These are phyloP conservation scores for Salvia hispanica DNA, from an alignment of 257 asterid genomes.

Conservation along the genomic window DNA sequence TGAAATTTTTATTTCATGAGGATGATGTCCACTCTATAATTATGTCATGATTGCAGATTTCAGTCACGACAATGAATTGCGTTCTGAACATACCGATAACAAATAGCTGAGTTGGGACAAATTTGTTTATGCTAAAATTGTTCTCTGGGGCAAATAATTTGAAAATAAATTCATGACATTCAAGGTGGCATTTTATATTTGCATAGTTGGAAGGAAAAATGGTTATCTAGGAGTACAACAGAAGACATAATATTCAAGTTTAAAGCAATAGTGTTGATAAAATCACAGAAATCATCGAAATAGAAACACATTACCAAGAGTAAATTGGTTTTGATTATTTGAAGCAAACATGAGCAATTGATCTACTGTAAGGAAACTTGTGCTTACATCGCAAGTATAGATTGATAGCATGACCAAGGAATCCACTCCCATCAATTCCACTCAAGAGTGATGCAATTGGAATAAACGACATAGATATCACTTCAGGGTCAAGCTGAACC, in stretches of 20 bases:
- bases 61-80: conserved; percentile 13
- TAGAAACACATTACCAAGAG: conserved; percentile 4
- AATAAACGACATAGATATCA: conserved; percentile 66
- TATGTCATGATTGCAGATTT: neutral
- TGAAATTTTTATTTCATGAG: conserved; percentile 18
- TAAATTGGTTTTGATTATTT: neutral
- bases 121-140: conserved; percentile 2
- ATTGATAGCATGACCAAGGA: conserved; percentile 77
- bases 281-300: too few relatives aligned
- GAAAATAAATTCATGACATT: conserved; percentile 1
- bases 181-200: neutral
- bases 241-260: too few relatives aligned
- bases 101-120: neutral
- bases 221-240: conserved; percentile 2
- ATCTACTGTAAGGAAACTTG: conserved; percentile 4
- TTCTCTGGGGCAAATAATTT: neutral
- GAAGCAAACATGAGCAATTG: conserved; percentile 2
- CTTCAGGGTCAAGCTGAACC: conserved; percentile 80
- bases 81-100: too few relatives aligned
- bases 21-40: conserved; percentile 6
- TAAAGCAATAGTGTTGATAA: too few relatives aligned
- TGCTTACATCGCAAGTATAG: conserved; percentile 78
- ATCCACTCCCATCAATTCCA: conserved; percentile 82
- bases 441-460: conserved; percentile 76
- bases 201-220: conserved; percentile 19